Conservation (phyloP, 192 early-diverging fungal species). For the Coemansia sp. region DNA sequence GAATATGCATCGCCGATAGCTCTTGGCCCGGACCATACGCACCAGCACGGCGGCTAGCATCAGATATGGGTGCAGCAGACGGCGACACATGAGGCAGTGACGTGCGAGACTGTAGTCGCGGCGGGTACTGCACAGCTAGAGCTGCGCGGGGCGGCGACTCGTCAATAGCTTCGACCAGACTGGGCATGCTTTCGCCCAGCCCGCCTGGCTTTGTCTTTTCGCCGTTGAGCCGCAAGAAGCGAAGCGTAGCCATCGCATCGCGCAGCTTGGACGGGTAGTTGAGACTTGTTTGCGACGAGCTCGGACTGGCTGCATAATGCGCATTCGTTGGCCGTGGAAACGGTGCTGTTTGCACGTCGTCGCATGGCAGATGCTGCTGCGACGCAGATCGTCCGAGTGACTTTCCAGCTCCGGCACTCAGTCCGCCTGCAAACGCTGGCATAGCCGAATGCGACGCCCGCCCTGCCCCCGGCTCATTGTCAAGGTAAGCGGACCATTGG, state of each 20-base stretch:
- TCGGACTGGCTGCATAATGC: conserved; percentile 27
- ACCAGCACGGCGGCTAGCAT: neutral
- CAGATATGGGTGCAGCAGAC: neutral
- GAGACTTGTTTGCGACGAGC: conserved; percentile 45
- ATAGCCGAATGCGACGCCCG: conserved; percentile 17
- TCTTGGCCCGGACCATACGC: conserved; percentile 16
- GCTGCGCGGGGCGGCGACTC: conserved; percentile 10
- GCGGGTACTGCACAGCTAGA: conserved; percentile 18
- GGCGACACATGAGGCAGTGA: conserved; percentile 31
- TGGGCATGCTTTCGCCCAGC: conserved; percentile 45
- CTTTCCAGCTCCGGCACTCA: conserved; percentile 8
- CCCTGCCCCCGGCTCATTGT: conserved; percentile 4
- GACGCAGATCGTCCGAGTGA: conserved; percentile 44
- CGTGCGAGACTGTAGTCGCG: conserved; percentile 30
- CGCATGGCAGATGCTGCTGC: conserved; percentile 36
- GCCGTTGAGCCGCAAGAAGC: conserved; percentile 41
- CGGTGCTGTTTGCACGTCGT: neutral
- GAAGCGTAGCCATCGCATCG: conserved; percentile 53
- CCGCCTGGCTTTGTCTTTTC: conserved; percentile 27
- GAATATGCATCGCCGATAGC: conserved; percentile 48
- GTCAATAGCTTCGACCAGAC: conserved; percentile 34
- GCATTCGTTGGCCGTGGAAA: conserved; percentile 14
- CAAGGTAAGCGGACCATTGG: conserved; percentile 25
- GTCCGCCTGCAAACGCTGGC: conserved; percentile 8
- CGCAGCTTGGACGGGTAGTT: conserved; percentile 53